These are phyloP conservation scores for Hyphodiscus hymeniophilus DNA, from an alignment of 495 filamentous ascomycete genomes.

Conservation along the genomic window DNA sequence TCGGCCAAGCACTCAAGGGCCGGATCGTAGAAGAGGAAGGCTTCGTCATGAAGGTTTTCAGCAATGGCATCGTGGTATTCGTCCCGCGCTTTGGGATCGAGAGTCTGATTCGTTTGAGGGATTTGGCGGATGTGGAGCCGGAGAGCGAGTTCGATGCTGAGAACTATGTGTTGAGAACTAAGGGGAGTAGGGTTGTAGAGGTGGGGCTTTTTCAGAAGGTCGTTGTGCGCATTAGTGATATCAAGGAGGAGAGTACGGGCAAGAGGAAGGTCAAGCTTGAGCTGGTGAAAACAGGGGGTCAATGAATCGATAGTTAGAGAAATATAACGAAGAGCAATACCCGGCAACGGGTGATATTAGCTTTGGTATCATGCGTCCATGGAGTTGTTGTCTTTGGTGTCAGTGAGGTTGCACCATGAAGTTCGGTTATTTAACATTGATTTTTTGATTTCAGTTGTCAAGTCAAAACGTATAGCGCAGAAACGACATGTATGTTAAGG, in stretches of 20 bases:
- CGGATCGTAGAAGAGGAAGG: slow-evolving; percentile 74
- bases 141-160: slow-evolving; percentile 77
- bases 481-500: no score
- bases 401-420: no score
- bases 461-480: no score
- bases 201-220: slow-evolving; percentile 90
- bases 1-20: slow-evolving; percentile 89
- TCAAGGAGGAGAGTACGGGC: slow-evolving; percentile 86
- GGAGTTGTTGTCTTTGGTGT: no score
- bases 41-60: slow-evolving; percentile 93
- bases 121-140: slow-evolving; percentile 68
- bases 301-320: slow-evolving; percentile 6
- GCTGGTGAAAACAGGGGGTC: slow-evolving; percentile 28
- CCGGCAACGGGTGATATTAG: no score
- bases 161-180: slow-evolving; percentile 60
- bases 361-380: no score
- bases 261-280: slow-evolving; percentile 81
- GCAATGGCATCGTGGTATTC: slow-evolving; percentile 93
- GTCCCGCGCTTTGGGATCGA: slow-evolving; percentile 95
- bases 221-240: slow-evolving; percentile 75
- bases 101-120: slow-evolving; percentile 74
- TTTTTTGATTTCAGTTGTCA: no score
- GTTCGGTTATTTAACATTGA: no score
- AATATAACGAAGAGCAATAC: neutral
- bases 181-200: slow-evolving; percentile 42